Base-by-base conservation (phyloP, 768 basidiomycete species). In the Mycena galericulata region DNA sequence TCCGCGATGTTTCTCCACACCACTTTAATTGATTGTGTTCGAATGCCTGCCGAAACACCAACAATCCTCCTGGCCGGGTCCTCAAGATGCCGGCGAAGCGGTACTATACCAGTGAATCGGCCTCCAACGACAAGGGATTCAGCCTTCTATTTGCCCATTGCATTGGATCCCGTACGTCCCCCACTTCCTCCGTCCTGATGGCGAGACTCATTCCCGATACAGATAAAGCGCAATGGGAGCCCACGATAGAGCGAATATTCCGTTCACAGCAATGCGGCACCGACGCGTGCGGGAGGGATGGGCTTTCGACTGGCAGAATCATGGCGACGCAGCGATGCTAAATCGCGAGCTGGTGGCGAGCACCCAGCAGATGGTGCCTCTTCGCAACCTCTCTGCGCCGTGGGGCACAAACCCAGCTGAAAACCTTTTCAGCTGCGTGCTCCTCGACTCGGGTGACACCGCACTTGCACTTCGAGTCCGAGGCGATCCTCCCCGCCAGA, bases 71-170 rank as follows among this genome's bases (percentile, higher is more conserved):
- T 18, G 62, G 53, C 5, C 45, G 51, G 3, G 49, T 50, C 15
- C 78, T 86, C 50, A 84, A 82, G 72, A 82, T 86, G 71, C 79
- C 81, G 3, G 85, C 84, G 0, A 86, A 86, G 46, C 79, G 84
- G 24, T 87, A 87, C 64, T 79, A 78, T 10, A 67, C 63, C 9
- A 64, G 63, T 7, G 51, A 71, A 1, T 79, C 79, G 9, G 55
- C 55, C 2, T 58, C 73, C 14, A 79, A 82, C 63, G 51, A 34
- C 6, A 53, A 74, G 8, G 86, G 86, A 0, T 49, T 87, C 34
- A 87, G 84, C 1, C 71, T 88, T 47, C 63, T 87, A 17, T 84
- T 86, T 57, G 79, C 83, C 17, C 86, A 88, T 67, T 83, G 85
- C 62, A 80, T 85, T 18, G 85, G 84, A 6, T 75, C 83, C 62